Evolutionary conservation across 1,284 basidiomycete species (phyloP), one percentile per base, ranked within the genome.

Genomic region (Austroboletus niveus): DNA sequence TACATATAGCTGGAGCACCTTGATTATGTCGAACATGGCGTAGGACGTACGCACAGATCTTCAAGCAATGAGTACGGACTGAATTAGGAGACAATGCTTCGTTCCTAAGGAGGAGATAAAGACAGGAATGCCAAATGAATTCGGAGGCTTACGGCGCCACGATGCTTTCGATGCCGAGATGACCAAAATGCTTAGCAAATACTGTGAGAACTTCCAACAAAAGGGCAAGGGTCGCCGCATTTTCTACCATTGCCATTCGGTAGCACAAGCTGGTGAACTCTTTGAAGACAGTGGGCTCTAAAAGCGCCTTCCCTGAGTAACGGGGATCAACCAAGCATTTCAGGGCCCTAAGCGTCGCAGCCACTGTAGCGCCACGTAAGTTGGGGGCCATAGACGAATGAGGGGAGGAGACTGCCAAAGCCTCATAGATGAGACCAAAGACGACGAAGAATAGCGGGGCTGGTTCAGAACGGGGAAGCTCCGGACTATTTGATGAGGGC

Each of bases 341-440:
- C 47, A 98, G 76, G 0, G 92, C 85, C 59, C 87, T 82, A 12
- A 98, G 78, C 6, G 89, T 85, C 12, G 91, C 85, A n/a, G 87
- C 76, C n/a, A 85, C 74, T 8, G 75, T 75, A 7, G 75, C 69
- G 55, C 75, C 72, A 9, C 77, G 74, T 6, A 70, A 62, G 40
- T 70, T 63, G 36, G 69, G 70, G 1, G 72, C 65, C 10, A 72
- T 63, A 41, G 79, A 70, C 27, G 82, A 75, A 57, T 86, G 78
- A 34, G 84, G 71, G 1, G 87, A 81, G 2, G 87, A 79, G 2
- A 82, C 80, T 1, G 88, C 85, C 10, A 98, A 75, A 0, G 92
- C 85, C 68, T 99, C 96, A 59, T 92, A 98, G 0, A 96, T 87
- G 20, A 99, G 79, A 11, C 96, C 96, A 64, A 97, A 98, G 11